These are phyloP conservation scores for Hyaloscypha finlandica DNA, from an alignment of 495 filamentous ascomycete species.

Conservation along the genomic window DNA sequence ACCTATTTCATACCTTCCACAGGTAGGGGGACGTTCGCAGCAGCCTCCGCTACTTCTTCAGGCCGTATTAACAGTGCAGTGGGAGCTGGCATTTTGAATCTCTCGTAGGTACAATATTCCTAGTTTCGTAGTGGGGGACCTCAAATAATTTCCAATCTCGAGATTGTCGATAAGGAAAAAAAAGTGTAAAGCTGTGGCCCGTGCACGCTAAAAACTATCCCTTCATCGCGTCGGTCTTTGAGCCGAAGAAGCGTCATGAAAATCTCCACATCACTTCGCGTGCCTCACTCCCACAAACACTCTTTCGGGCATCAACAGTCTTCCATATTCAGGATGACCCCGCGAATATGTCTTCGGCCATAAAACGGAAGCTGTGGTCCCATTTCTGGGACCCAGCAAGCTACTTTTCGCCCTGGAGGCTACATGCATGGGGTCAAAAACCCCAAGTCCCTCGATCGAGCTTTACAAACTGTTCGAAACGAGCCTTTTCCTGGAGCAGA, in stretches of 20 bases:
- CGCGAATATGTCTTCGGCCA: conserved; percentile 23
- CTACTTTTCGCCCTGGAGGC: conserved; percentile 12
- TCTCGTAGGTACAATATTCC: background rate
- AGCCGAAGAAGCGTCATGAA: conserved; percentile 21
- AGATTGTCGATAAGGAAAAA: conserved; percentile 35
- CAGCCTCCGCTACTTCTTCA: conserved; percentile 47
- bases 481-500: conserved; percentile 25
- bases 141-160: background rate
- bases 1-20: conserved; percentile 31
- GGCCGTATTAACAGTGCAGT: conserved; percentile 64
- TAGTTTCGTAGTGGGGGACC: background rate
- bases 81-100: conserved; percentile 65
- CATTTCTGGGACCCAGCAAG: conserved; percentile 27
- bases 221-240: conserved; percentile 6
- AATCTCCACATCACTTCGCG: conserved; percentile 1
- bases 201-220: conserved; percentile 5
- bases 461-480: conserved; percentile 16
- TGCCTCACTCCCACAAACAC: conserved; percentile 6
- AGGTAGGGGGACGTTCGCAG: conserved; percentile 37
- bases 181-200: conserved; percentile 2
- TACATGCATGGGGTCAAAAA: conserved; percentile 11
- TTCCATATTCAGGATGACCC: conserved; percentile 27
- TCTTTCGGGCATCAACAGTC: conserved; percentile 30
- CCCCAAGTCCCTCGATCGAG: conserved; percentile 13
- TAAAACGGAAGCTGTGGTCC: conserved; percentile 31